Conservation (phyloP, 1,284 basidiomycete species). For the Pseudozyma tsukubaensis region DNA sequence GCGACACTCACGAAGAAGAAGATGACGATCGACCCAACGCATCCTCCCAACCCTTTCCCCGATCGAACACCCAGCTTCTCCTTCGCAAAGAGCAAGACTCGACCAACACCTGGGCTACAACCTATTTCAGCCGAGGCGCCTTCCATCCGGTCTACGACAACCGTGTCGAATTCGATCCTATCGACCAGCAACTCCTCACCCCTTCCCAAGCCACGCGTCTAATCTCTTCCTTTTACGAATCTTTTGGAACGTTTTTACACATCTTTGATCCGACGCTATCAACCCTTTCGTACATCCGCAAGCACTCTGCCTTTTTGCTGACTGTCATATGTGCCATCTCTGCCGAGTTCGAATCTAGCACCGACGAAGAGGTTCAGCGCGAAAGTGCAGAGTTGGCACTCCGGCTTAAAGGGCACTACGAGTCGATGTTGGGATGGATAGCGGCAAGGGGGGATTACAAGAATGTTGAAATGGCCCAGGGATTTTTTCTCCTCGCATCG, state of each 20-base stretch:
- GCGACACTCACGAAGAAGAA: background rate
- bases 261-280: constrained; percentile 51
- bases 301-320: constrained; percentile 44
- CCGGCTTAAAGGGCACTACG: constrained; percentile 21
- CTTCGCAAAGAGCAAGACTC: background rate
- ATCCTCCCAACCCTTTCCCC: too few relatives aligned
- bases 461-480: constrained; percentile 54
- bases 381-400: constrained; percentile 19
- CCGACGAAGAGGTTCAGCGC: background rate
- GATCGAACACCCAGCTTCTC: too few relatives aligned
- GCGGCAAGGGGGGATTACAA: constrained; percentile 37
- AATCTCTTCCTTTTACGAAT: constrained; percentile 28
- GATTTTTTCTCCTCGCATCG: constrained; percentile 35
- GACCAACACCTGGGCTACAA: constrained; percentile 26
- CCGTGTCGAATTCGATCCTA: constrained; percentile 39
- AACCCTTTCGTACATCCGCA: constrained; percentile 45
- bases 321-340: constrained; percentile 41
- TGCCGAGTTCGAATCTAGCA: constrained; percentile 28
- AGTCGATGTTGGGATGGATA: constrained; percentile 33
- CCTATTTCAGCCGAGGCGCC: constrained; percentile 48
- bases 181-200: constrained; percentile 34
- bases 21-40: too few relatives aligned
- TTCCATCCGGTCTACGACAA: constrained; percentile 55
- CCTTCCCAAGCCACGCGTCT: constrained; percentile 23
- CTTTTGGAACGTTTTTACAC: constrained; percentile 45